Evolutionary conservation across 768 basidiomycete genomes (phyloP).

Genomic region (Panaeolus cyanescens): DNA sequence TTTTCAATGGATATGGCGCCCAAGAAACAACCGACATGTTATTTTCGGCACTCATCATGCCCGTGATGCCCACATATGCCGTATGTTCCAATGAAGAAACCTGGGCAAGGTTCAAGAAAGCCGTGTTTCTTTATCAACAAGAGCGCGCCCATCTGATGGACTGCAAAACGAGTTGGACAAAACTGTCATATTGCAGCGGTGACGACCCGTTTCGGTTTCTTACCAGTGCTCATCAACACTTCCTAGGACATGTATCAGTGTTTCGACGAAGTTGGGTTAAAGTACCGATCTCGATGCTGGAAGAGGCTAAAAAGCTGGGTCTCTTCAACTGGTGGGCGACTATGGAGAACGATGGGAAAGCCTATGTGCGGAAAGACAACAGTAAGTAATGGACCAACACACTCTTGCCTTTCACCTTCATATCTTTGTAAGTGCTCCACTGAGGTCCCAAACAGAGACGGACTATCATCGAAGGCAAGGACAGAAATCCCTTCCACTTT

Average conservation of each 20-base stretch:
- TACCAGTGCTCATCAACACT: constrained; percentile 1
- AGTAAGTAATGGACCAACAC: too few relatives aligned
- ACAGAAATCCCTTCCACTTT: too few relatives aligned
- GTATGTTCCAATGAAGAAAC: constrained; percentile 6
- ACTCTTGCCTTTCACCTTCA: too few relatives aligned
- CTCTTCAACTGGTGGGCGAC: background rate
- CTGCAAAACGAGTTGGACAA: background rate
- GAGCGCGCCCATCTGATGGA: background rate
- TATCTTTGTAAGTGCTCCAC: too few relatives aligned
- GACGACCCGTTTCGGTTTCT: constrained; percentile 1
- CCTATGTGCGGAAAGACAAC: too few relatives aligned
- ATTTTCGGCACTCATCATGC: constrained; percentile 13
- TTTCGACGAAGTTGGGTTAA: constrained; percentile 4
- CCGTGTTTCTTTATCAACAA: constrained; percentile 5
- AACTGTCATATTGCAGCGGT: background rate
- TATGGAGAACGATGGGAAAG: constrained; percentile 3
- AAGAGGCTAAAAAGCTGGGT: background rate
- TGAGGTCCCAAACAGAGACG: too few relatives aligned
- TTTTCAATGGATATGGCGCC: constrained; percentile 22
- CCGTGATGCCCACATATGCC: constrained; percentile 10
- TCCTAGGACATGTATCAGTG: constrained; percentile 4
- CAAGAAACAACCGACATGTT: constrained; percentile 22
- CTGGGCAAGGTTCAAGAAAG: background rate
- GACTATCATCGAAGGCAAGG: too few relatives aligned
- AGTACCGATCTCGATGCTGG: background rate